Base-by-base conservation (phyloP, 192 early-diverging fungal genomes). In the Coemansia sp. region DNA sequence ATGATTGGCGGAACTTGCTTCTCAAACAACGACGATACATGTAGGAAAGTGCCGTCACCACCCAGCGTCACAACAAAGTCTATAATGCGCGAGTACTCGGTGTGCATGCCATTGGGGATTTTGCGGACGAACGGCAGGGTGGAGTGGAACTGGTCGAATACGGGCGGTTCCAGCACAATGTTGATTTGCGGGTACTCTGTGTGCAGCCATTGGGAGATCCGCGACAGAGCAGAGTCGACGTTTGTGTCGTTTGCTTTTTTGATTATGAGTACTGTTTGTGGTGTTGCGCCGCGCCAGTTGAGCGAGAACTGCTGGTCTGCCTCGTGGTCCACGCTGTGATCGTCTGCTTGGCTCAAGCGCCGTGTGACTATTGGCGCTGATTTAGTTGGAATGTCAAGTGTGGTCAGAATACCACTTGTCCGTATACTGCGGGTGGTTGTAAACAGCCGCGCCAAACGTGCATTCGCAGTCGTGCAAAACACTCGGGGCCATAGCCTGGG, bases 11-110 rank as follows among this genome's bases (percentile, higher is more conserved):
- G 96, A 26, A 97, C 92, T 12, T 84, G 81, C 5, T 64, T 70
- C 76, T 97, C 92, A 66, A 92, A 90, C 28, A 98, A 76, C 89
- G 93, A 95, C 25, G 92, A 90, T 23, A 93, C 90, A 70, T 89
- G 97, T 26, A 97, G 81, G 5, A 97, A 93, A 0, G 95, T 98
- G 40, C 95, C 95, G 82, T 98, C 95, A 20, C 95, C 96, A 37
- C 95, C 95, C 67, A 98, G 86, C 65, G 94, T 97, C 31, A 97
- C 82, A 14, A 92, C 86, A 81, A 97, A 88, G 68, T 95, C 93
- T 70, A 97, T 89, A 5, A 85, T 60, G 59, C 90, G 73, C 7
- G 86, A 71, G 67, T 90, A 90, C 65, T 91, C 89, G n/a, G 53
- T 60, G 14, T 66, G 64, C 25, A 77, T 58, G 17, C 62, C 73